These are phyloP conservation scores for Solanum sejunctum DNA, from an alignment of 257 asterid species.

Conservation along the genomic window DNA sequence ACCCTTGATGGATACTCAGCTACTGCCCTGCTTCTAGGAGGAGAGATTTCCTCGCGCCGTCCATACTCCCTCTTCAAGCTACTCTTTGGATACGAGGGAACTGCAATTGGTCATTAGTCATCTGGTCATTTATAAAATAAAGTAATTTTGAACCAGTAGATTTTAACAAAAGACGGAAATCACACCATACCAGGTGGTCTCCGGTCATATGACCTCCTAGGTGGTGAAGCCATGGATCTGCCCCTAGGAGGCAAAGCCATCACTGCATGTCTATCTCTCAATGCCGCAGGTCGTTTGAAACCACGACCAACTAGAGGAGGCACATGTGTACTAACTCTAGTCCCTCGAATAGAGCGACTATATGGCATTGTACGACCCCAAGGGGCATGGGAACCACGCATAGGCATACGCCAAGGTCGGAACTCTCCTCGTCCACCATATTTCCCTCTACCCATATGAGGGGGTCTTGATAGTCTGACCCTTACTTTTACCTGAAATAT, in stretches of 20 bases:
- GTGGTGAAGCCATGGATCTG: constrained; percentile 55
- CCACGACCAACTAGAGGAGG: constrained; percentile 59
- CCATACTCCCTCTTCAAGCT: constrained; percentile 73
- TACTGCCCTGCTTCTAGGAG: constrained; percentile 41
- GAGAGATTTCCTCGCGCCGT: not conserved
- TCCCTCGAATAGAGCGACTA: constrained; percentile 37
- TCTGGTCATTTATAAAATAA: not conserved
- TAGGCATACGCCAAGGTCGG: constrained; percentile 45
- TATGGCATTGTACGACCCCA: constrained; percentile 61
- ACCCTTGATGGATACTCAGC: constrained; percentile 52
- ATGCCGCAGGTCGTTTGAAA: constrained; percentile 43
- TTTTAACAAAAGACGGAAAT: not conserved
- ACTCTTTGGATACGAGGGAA: constrained; percentile 60
- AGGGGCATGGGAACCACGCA: constrained; percentile 47
- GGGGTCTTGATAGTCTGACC: constrained; percentile 98
- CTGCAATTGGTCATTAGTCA: constrained; percentile 20
- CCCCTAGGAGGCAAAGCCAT: constrained; percentile 59
- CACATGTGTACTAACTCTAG: constrained; percentile 42
- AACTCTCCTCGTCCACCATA: constrained; percentile 54
- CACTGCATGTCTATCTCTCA: constrained; percentile 69
- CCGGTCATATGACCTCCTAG: constrained; percentile 73
- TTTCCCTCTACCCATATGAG: constrained; percentile 91
- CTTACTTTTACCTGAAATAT: constrained; percentile 80
- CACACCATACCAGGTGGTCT: constrained; percentile 67
- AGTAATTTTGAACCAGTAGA: not conserved